These are phyloP conservation scores for Zygosaccharomyces kombuchaensis DNA, from an alignment of 805 yeast species.

Conservation along the genomic window DNA sequence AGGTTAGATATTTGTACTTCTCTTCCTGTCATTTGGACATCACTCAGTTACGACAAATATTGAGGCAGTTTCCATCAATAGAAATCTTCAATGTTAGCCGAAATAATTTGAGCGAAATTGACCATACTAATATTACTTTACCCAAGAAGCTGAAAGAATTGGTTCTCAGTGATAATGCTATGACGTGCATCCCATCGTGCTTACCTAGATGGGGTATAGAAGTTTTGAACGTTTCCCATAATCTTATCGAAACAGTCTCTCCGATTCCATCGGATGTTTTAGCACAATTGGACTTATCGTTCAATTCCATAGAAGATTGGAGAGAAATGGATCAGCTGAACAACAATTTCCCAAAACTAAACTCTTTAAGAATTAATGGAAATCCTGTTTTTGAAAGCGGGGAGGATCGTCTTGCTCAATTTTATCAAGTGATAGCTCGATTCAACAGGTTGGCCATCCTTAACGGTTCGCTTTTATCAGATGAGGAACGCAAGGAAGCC, in stretches of 20 bases:
- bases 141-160: conserved; percentile 17
- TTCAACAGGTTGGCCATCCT: conserved; percentile 38
- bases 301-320: conserved; percentile 49
- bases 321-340: conserved; percentile 43
- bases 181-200: conserved; percentile 15
- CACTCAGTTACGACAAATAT: conserved; percentile 8
- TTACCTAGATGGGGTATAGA: conserved; percentile 3
- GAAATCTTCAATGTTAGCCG: conserved; percentile 27
- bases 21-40: conserved; percentile 21
- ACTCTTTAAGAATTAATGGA: conserved; percentile 44
- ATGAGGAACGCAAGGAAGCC: conserved; percentile 52
- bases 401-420: conserved; percentile 18
- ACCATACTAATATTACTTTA: not conserved
- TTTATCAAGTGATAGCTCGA: conserved; percentile 44
- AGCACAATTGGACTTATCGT: conserved; percentile 46
- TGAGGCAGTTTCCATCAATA: conserved; percentile 38
- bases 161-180: conserved; percentile 18
- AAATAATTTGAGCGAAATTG: conserved; percentile 18
- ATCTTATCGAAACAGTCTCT: conserved; percentile 3
- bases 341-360: conserved; percentile 39
- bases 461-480: conserved; percentile 53
- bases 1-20: conserved; percentile 22
- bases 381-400: conserved; percentile 47
- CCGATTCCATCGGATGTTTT: conserved; percentile 28
- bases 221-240: conserved; percentile 14